Base-by-base conservation (phyloP, 495 filamentous ascomycete genomes). In the Hypoxylon subgilvum region DNA sequence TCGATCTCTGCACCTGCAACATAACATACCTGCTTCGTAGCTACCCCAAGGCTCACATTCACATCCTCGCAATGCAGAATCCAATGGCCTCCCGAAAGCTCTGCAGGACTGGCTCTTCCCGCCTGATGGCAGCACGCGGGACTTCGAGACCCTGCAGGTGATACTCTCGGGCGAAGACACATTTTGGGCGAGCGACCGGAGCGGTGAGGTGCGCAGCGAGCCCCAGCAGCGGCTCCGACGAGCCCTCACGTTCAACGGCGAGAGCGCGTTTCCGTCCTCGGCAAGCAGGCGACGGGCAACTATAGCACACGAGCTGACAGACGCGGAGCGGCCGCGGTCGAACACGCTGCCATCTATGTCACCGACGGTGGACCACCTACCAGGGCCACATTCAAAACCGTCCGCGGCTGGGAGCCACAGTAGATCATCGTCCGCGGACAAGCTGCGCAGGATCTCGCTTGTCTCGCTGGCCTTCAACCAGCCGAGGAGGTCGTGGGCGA, bases 21-120 rank as follows among this genome's bases (percentile, higher is more conserved):
- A n/a, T n/a, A n/a, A n/a, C n/a, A n/a, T n/a, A n/a, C n/a, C n/a
- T n/a, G n/a, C n/a, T n/a, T n/a, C n/a, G n/a, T n/a, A n/a, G n/a
- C n/a, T n/a, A n/a, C n/a, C n/a, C n/a, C n/a, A n/a, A n/a, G n/a
- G n/a, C n/a, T n/a, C n/a, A n/a, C n/a, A n/a, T n/a, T n/a, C n/a
- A n/a, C n/a, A n/a, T n/a, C n/a, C n/a, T n/a, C n/a, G n/a, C n/a
- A n/a, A n/a, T n/a, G n/a, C 40, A 77, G 74, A 69, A 55, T 70
- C 71, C 28, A 66, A 76, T 34, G 72, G 69, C n/a, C 69, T 77
- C 16, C 73, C 73, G 3, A 63, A 67, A 4, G 19, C 50, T 0
- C 41, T 77, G 7, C 65, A 72, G 17, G 61, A 69, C 25, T 77
- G 75, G 75, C 53, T 77, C 4, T 77, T 70, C 46, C 74, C 72